Base-by-base conservation (phyloP, 352 stramenopile species). In the Globisporangium mamillatum region DNA sequence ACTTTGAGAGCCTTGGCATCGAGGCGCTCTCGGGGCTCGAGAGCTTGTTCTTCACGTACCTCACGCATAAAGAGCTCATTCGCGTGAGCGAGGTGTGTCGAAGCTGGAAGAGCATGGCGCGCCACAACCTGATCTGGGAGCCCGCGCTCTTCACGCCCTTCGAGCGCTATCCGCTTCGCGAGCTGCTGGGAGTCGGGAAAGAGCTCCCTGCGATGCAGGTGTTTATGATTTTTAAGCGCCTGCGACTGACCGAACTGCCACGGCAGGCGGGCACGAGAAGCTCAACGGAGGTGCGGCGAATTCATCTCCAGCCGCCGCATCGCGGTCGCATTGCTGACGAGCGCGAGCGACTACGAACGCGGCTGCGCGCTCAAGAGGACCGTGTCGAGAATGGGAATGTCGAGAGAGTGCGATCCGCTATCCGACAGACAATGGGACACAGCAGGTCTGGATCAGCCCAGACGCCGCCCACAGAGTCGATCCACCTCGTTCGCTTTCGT, bases 51-150 rank as follows among this genome's bases (percentile, higher is more conserved):
- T 82, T 94, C 48, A 70, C 55, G 5, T 94, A 90, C 56, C 75
- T 93, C 27, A 77, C 75, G 0, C 63, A 63, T 10, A 55, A 73
- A 0, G 82, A 90, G 58, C 72, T 93, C 18, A 55, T 93, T 3
- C 60, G 67, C 12, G 73, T 74, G 2, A 86, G 79, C 48, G 67
- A 64, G 20, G 81, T 91, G 12, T 94, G 85, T 36, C 75, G 75
- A 16, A 75, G 74, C 25, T 94, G 87, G 87, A 76, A 75, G 29
- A 44, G 71, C 8, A 67, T 91, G 29, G 78, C 80, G 32, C 73
- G 83, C 0, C 72, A 86, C 61, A 77, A 93, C 63, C 55, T 82
- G 7, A 80, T 91, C 34, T 93, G 85, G 85, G 87, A 93, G 59
- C 80, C 82, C 60, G 61, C 83, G 56, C 75, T 94, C 1, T 36